Base-by-base conservation (phyloP, 164 flowering plant species). In the Santalum album region DNA sequence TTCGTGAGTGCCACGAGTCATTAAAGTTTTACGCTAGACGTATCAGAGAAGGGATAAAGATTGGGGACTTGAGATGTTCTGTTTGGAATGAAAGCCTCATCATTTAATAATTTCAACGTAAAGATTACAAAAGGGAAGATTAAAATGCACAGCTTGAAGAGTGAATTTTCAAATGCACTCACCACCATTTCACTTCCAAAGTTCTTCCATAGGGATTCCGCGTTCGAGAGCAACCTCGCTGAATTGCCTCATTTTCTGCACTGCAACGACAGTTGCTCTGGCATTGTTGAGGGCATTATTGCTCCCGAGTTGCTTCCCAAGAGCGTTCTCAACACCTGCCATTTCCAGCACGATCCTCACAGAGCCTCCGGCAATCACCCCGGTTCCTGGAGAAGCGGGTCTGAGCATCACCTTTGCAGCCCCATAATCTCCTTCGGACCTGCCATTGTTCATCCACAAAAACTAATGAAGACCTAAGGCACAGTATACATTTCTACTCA, bases 341-440 rank as follows among this genome's bases (percentile, higher is more conserved):
- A 89, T 77, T 68, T 92, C 99, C 0, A 92, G 65, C 19, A 89
- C 96, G 42, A 81, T 78, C 55, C 94, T 75, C 29, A 92, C 96
- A 23, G 99, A 74, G 44, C 99, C 96, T 24, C 99, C 99, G 32
- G 99, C 99, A 70, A 84, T 83, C 27, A 92, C 96, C 43, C 99
- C 99, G 11, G 96, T 86, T 69, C 99, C 99, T 5, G 96, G 96
- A 32, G 88, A 77, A 56, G 96, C 96, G n/a, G 96, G 99, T 59
- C 99, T 74, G 38, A 92, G 87, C 99, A 92, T 92, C 75, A 92
- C 99, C 74, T 66, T 80, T 1, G 99, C 99, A 34, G 96, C 99
- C 50, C 96, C 96, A 59, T 67, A 89, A 42, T 87, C 78, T 53
- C 94, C 99, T 42, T 89, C 95, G 38, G 86, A 53, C 61, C 98